Conservation (phyloP, 2,329 filamentous ascomycete species). For the Sporothrix schenckii region DNA sequence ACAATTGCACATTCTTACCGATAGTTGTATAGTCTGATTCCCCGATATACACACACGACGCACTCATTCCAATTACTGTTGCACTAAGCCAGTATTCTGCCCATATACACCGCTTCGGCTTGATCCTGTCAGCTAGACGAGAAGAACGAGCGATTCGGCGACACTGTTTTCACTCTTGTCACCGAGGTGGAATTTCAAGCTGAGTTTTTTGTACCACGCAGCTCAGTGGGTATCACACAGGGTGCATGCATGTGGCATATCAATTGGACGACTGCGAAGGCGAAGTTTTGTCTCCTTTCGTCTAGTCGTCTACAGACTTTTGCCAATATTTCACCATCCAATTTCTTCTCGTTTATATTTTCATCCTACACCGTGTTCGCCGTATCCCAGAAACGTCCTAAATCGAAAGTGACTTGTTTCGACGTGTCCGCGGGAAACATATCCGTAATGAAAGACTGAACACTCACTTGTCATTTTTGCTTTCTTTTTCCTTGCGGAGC, state of each 20-base stretch:
- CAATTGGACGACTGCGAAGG: too few species aligned
- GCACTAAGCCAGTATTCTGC: too few species aligned
- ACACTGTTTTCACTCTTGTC: background rate
- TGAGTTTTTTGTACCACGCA: too few species aligned
- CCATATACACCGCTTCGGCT: too few species aligned
- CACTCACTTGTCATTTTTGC: background rate
- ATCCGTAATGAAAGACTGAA: constrained; percentile 17
- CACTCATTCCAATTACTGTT: too few species aligned
- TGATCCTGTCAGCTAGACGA: too few species aligned
- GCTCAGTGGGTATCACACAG: too few species aligned
- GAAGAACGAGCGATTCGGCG: too few species aligned
- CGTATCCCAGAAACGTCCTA: background rate
- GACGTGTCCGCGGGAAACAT: background rate
- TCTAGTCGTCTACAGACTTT: background rate
- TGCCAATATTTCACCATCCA: background rate
- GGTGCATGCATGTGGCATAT: too few species aligned
- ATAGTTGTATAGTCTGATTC: background rate
- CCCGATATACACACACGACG: too few species aligned
- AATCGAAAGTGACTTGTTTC: background rate
- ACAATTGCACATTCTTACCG: background rate
- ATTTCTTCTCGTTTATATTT: background rate
- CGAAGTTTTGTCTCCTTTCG: too few species aligned
- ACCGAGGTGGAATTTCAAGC: background rate
- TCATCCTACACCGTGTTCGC: background rate
- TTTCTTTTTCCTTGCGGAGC: background rate